A percentile compares a stretch with the other conserved stretches of the same genome.
These are phyloP conservation scores for Nemania diffusa DNA, from an alignment of 2,329 filamentous ascomycete species.

Conservation along the genomic window DNA sequence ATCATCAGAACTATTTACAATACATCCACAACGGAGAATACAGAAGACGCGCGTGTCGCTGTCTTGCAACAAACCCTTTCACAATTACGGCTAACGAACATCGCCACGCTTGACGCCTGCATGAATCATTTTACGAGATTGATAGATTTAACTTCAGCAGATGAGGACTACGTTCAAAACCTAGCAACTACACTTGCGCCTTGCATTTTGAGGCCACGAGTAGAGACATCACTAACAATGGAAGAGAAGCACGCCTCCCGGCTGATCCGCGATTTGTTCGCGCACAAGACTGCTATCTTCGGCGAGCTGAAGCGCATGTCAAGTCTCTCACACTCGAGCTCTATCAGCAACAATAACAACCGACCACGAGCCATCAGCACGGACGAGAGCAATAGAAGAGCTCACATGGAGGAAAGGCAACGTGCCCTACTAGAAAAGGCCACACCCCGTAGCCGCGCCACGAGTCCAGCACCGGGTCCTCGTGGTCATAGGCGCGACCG, in stretches of 20 bases:
- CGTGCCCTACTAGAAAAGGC: constrained; percentile 79
- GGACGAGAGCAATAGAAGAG: constrained; percentile 93
- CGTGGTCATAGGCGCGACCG: constrained; percentile 79
- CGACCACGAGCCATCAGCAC: constrained; percentile 90
- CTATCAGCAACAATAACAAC: constrained; percentile 62
- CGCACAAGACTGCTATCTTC: constrained; percentile 95
- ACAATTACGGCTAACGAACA: constrained; percentile 94
- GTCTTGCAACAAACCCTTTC: constrained; percentile 96
- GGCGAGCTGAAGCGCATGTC: constrained; percentile 93
- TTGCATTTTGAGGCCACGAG: constrained; percentile 87
- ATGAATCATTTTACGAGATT: constrained; percentile 98
- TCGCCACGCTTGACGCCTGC: constrained; percentile 96
- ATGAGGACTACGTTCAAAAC: constrained; percentile 82
- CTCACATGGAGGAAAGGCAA: constrained; percentile 92
- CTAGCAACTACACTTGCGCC: constrained; percentile 82
- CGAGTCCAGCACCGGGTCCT: constrained; percentile 74
- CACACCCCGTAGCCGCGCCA: constrained; percentile 73
- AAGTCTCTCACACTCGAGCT: constrained; percentile 72
- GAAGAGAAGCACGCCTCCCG: constrained; percentile 94
- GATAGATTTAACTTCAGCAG: constrained; percentile 95
- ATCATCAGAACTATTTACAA: constrained; percentile 98
- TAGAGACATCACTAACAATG: constrained; percentile 90
- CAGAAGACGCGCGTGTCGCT: constrained; percentile 82
- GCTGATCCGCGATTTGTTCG: constrained; percentile 89
- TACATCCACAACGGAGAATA: constrained; percentile 78